Evolutionary conservation across 371 early-diverging fungal genomes (phyloP).

Genomic region (Actinomucor elegans): DNA sequence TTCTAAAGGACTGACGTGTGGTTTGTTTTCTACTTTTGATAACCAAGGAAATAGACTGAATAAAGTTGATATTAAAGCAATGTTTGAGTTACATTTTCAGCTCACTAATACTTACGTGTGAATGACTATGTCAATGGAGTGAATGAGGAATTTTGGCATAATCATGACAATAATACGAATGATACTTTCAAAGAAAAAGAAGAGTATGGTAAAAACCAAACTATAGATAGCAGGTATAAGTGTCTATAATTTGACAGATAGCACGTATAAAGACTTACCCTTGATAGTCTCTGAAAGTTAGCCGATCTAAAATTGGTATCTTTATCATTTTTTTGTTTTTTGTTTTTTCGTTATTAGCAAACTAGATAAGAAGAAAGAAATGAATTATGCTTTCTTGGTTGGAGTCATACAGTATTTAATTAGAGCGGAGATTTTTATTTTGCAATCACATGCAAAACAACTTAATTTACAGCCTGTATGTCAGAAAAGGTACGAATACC

Average conservation of each 20-base stretch:
- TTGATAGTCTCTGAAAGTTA: constrained; percentile 54
- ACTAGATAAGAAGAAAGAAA: too few species aligned
- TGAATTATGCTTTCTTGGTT: too few species aligned
- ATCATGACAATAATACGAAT: constrained; percentile 66
- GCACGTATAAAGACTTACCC: constrained; percentile 32
- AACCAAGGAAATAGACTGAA: constrained; percentile 54
- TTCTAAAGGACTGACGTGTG: constrained; percentile 62
- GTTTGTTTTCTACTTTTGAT: constrained; percentile 44
- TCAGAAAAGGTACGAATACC: too few species aligned
- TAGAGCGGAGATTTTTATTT: too few species aligned
- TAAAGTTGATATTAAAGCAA: background rate
- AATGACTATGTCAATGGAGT: constrained; percentile 38
- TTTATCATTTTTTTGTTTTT: constrained; percentile 13
- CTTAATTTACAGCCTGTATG: too few species aligned
- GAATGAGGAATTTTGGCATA: constrained; percentile 57
- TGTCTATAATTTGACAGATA: too few species aligned
- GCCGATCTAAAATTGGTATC: constrained; percentile 52
- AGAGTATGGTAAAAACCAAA: constrained; percentile 61
- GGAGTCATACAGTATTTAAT: too few species aligned
- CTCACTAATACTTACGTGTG: constrained; percentile 33
- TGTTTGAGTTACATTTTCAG: background rate
- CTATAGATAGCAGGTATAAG: constrained; percentile 10
- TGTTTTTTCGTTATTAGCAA: too few species aligned
- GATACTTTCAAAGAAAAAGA: constrained; percentile 68
- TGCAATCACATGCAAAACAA: too few species aligned